Conservation (phyloP, 768 basidiomycete species). For the Termitomyces sp. region DNA sequence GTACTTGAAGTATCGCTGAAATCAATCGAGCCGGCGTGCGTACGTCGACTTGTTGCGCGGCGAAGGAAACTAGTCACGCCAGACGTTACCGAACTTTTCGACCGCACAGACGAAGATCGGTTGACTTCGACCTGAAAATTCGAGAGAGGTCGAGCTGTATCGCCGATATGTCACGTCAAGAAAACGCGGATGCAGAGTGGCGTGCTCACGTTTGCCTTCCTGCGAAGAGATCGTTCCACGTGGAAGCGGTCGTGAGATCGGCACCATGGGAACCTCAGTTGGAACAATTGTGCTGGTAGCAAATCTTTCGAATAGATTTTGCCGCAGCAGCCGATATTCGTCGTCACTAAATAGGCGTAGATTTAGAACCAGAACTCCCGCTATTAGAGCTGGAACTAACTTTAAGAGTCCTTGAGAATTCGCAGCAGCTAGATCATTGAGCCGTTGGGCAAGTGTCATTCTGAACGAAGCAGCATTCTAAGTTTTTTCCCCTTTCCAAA, state of each 20-base stretch:
- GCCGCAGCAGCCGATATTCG: conserved; percentile 78
- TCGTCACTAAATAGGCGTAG: conserved; percentile 53
- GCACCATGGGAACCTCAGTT: conserved; percentile 57
- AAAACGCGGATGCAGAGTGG: neutral
- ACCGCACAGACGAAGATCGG: conserved; percentile 48
- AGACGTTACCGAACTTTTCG: conserved; percentile 47
- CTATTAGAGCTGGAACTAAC: conserved; percentile 32
- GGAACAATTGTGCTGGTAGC: conserved; percentile 53
- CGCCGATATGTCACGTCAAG: neutral
- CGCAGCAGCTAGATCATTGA: conserved; percentile 75
- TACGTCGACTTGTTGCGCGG: conserved; percentile 37
- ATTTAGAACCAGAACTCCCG: neutral
- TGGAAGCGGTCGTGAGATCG: conserved; percentile 34
- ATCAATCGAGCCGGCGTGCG: conserved; percentile 30
- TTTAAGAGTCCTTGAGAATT: conserved; percentile 76
- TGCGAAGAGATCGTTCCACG: conserved; percentile 20
- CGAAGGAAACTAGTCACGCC: conserved; percentile 47
- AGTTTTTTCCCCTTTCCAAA: neutral
- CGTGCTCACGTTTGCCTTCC: conserved; percentile 28
- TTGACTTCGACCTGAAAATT: conserved; percentile 35
- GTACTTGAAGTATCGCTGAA: conserved; percentile 44
- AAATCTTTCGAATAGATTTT: conserved; percentile 80
- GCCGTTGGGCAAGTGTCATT: conserved; percentile 69
- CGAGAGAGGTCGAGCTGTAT: conserved; percentile 30
- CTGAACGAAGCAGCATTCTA: conserved; percentile 28